These are phyloP conservation scores for Evernia prunastri DNA, from an alignment of 495 filamentous ascomycete species.

Conservation along the genomic window DNA sequence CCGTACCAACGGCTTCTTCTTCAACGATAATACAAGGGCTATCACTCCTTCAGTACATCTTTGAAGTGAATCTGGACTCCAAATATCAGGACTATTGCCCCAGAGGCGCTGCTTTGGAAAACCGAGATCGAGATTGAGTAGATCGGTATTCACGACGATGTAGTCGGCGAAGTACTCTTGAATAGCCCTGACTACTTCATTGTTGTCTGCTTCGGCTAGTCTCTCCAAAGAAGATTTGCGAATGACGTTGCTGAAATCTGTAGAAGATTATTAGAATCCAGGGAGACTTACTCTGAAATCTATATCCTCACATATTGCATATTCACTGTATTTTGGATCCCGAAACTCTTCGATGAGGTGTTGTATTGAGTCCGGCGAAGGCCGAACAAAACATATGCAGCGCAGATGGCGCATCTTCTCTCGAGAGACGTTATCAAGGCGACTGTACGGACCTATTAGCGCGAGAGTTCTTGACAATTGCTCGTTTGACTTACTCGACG, in stretches of 20 bases:
- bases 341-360: conserved; percentile 91
- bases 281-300: not conserved
- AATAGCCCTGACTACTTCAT: conserved; percentile 86
- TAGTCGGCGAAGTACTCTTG: conserved; percentile 97
- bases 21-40: conserved; percentile 73
- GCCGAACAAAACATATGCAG: conserved; percentile 88
- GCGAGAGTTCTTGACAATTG: not conserved
- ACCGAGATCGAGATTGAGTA: conserved; percentile 74
- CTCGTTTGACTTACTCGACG: conserved; percentile 55
- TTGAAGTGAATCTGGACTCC: conserved; percentile 82
- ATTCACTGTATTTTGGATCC: conserved; percentile 96
- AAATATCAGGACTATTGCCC: conserved; percentile 68
- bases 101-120: conserved; percentile 72
- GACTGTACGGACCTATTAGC: conserved; percentile 38
- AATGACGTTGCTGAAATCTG: conserved; percentile 89
- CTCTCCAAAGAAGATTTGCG: conserved; percentile 95
- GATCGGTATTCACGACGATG: conserved; percentile 86
- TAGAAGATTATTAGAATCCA: conserved; percentile 9
- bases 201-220: conserved; percentile 93
- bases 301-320: conserved; percentile 61
- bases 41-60: conserved; percentile 81
- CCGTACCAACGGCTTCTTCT: conserved; percentile 91
- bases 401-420: conserved; percentile 98
- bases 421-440: conserved; percentile 79
- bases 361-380: conserved; percentile 85